These are phyloP conservation scores for Pholiota molesta DNA, from an alignment of 768 basidiomycete genomes.

Conservation along the genomic window DNA sequence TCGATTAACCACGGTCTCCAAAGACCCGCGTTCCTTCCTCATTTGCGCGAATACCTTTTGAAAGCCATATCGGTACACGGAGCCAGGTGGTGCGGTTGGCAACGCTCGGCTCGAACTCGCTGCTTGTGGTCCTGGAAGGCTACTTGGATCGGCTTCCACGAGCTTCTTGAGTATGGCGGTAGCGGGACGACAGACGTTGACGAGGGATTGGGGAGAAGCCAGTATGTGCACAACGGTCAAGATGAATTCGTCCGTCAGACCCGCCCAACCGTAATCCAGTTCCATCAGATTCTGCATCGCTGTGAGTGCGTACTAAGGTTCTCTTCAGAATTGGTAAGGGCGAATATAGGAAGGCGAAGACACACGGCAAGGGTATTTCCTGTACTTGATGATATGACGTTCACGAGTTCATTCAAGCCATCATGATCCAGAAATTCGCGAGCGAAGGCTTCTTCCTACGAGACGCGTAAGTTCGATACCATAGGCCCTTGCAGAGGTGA, in stretches of 20 bases:
- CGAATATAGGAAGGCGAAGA: slow-evolving; percentile 5
- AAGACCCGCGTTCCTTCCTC: slow-evolving; percentile 65
- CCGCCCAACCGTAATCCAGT: slow-evolving; percentile 79
- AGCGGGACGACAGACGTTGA: slow-evolving; percentile 92
- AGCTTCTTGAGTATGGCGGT: slow-evolving; percentile 89
- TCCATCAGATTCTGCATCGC: slow-evolving; percentile 91
- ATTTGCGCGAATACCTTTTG: slow-evolving; percentile 82
- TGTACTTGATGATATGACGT: slow-evolving; percentile 63
- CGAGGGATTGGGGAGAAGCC: slow-evolving; percentile 71
- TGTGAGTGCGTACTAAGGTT: slow-evolving; percentile 73
- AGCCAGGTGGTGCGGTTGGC: slow-evolving; percentile 61
- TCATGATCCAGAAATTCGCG: slow-evolving; percentile 74
- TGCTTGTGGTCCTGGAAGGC: slow-evolving; percentile 57
- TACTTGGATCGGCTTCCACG: slow-evolving; percentile 82
- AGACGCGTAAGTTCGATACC: slow-evolving; percentile 3
- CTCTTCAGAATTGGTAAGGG: slow-evolving; percentile 7
- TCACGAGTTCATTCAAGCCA: slow-evolving; percentile 72
- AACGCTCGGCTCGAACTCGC: slow-evolving; percentile 64
- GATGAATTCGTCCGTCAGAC: slow-evolving; percentile 74
- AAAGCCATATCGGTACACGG: slow-evolving; percentile 85
- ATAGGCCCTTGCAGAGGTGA: not conserved
- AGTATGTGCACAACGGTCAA: slow-evolving; percentile 77
- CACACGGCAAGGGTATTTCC: slow-evolving; percentile 87
- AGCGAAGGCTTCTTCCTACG: slow-evolving; percentile 82
- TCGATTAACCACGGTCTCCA: slow-evolving; percentile 83